Percentiles rank a stretch among this genome's conserved stretches.
These are phyloP conservation scores for Niveomyces coronatus DNA, from an alignment of 2,329 filamentous ascomycete species.

Conservation along the genomic window DNA sequence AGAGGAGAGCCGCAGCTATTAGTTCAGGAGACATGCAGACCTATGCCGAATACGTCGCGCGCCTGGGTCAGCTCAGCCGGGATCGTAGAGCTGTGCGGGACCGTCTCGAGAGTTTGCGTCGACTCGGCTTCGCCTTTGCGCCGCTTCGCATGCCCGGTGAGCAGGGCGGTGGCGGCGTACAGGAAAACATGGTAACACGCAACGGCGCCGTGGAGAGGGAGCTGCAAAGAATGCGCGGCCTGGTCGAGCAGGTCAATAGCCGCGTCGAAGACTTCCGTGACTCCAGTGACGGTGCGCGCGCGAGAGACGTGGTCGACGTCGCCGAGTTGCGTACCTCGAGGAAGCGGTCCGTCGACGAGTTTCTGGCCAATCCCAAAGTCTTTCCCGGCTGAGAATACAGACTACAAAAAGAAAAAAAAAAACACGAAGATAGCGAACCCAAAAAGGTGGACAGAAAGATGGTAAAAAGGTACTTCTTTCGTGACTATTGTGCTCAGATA, in stretches of 20 bases:
- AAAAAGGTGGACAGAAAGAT: neutral
- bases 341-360: slow-evolving; percentile 30
- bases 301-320: slow-evolving; percentile 15
- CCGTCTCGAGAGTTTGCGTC: slow-evolving; percentile 36
- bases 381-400: slow-evolving; percentile 9
- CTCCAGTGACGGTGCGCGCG: slow-evolving; percentile 13
- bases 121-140: slow-evolving; percentile 39
- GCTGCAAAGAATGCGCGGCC: slow-evolving; percentile 53
- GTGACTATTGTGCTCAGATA: too few relatives aligned
- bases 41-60: slow-evolving; percentile 40
- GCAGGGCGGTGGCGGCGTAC: slow-evolving; percentile 33
- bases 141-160: slow-evolving; percentile 25
- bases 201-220: slow-evolving; percentile 56
- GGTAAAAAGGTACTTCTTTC: too few relatives aligned
- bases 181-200: slow-evolving; percentile 56
- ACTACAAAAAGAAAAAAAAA: neutral
- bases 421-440: neutral
- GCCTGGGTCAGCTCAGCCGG: slow-evolving; percentile 38
- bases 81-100: slow-evolving; percentile 24
- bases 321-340: slow-evolving; percentile 29
- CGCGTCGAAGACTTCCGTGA: slow-evolving; percentile 31
- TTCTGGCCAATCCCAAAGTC: slow-evolving; percentile 24
- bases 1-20: slow-evolving; percentile 24
- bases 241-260: slow-evolving; percentile 49
- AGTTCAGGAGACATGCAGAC: slow-evolving; percentile 37